Percentiles rank a stretch among this genome's conserved stretches.
Evolutionary conservation across 73 alveolate genomes (phyloP).

Genomic region (Paramecium octaurelia): DNA sequence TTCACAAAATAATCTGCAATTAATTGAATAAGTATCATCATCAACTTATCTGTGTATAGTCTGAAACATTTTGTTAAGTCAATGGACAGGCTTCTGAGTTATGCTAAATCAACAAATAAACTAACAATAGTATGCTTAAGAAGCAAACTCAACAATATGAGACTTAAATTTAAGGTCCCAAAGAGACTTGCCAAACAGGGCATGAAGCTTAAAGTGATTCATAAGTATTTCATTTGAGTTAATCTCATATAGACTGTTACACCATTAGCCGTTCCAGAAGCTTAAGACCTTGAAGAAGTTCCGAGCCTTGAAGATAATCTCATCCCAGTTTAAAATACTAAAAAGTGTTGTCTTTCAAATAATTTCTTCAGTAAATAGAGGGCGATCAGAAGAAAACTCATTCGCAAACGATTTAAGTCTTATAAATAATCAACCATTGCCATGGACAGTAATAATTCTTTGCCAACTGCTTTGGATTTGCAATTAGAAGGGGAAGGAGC

Average conservation of each 20-base stretch:
- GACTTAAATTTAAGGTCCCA: neutral
- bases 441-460: neutral
- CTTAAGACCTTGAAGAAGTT: neutral
- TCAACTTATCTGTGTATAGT: neutral
- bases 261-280: neutral
- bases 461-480: neutral
- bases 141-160: neutral
- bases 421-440: neutral
- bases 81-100: neutral
- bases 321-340: neutral
- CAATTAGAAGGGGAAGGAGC: neutral
- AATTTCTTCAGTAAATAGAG: neutral
- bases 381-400: neutral
- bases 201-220: neutral
- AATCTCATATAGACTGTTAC: neutral
- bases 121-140: neutral
- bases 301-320: neutral
- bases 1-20: neutral
- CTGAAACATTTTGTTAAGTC: neutral
- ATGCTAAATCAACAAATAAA: neutral
- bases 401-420: neutral
- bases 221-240: neutral
- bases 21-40: neutral
- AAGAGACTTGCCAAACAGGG: neutral
- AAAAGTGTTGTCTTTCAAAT: neutral